These are phyloP conservation scores for Calophaca sinica DNA, from an alignment of 306 rosid species.

Conservation along the genomic window DNA sequence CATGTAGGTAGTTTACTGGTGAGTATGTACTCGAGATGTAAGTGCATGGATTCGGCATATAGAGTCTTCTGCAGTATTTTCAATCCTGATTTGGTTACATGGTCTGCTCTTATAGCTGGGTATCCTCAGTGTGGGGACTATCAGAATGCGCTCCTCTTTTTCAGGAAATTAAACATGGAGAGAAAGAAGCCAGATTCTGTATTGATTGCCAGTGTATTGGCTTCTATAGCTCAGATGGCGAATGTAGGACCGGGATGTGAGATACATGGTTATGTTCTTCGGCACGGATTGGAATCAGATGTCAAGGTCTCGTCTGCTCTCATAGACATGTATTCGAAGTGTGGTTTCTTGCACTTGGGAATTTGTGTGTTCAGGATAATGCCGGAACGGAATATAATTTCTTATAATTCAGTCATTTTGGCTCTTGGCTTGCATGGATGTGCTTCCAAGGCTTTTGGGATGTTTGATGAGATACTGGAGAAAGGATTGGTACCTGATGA, in stretches of 20 bases:
- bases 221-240: conserved; percentile 71
- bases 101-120: conserved; percentile 89
- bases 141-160: conserved; percentile 58
- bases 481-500: conserved; percentile 70
- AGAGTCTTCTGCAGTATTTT: conserved; percentile 63
- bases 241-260: conserved; percentile 67
- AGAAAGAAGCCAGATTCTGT: conserved; percentile 69
- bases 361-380: conserved; percentile 59
- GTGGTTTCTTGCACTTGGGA: conserved; percentile 75
- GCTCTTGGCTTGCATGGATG: conserved; percentile 85
- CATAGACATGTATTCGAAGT: conserved; percentile 81
- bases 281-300: conserved; percentile 71
- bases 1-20: conserved; percentile 77
- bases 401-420: conserved; percentile 79
- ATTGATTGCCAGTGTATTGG: conserved; percentile 75
- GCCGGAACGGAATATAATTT: conserved; percentile 64
- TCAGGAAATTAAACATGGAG: conserved; percentile 64
- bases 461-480: conserved; percentile 62
- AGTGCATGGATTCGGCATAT: conserved; percentile 67
- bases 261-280: conserved; percentile 74
- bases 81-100: conserved; percentile 81
- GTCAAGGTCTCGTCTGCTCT: conserved; percentile 83
- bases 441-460: conserved; percentile 66
- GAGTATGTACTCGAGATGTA: conserved; percentile 84
- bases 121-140: conserved; percentile 70